Evolutionary conservation across 345 rosid species (phyloP), one percentile per base, ranked within the genome.

Genomic region (Gossypioides kirkii): DNA sequence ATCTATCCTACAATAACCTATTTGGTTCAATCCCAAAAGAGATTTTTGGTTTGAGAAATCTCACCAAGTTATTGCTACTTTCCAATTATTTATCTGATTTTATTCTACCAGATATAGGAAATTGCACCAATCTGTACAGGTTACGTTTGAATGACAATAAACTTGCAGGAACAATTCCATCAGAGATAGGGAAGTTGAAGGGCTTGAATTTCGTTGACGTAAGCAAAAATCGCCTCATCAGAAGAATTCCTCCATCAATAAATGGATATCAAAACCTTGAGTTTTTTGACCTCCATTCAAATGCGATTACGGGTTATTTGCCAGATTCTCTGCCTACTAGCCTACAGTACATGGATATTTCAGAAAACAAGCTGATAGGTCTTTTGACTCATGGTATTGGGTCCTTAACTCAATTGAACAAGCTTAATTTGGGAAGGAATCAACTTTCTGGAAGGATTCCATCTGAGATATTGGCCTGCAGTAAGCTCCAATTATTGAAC

Each of bases 241-340:
- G 95, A 14, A 84, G 62, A 72, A 87, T 94, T 45, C 97, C 98
- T 73, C 78, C 77, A 41, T 71, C 86, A 16, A 64, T 91, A 53
- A 79, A 79, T 4, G 87, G 91, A 74, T 94, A 96, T 55, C 68
- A 70, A 66, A 90, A 77, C 32, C 89, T 91, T 7, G 90, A 90
- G 75, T 91, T 87, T 72, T 75, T 92, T n/a, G 97, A 94, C 76
- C 80, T 94, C 20, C 97, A 92, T 71, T 85, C 91, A 3, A 94
- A 94, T 84, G 87, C 92, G 26, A 74, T 94, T 80, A 78, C 87
- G 26, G 93, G 92, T 77, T 77, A 85, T 47, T 72, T 90, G 36
- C 97, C 95, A 10, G 88, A 83, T 71, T 60, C 85, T 25, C 85
- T 90, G 64, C 95, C 98, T n/a, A 74, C 69, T 77, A 87, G 84